Conservation (phyloP, 1,139 yeast species). For the Wickerhamomyces sp. region DNA sequence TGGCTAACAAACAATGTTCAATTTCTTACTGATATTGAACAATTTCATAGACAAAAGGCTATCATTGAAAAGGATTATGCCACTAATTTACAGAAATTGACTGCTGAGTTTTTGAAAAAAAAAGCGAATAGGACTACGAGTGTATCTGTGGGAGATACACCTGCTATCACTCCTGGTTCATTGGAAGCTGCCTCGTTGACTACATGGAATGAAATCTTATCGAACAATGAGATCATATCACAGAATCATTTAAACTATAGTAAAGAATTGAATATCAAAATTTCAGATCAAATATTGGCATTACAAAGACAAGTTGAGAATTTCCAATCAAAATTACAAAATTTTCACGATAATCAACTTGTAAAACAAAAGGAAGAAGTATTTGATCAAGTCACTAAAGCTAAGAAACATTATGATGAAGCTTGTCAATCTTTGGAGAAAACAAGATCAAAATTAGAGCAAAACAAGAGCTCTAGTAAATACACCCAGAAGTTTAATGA, state of each 20-base stretch:
- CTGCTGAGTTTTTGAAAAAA: constrained; percentile 68
- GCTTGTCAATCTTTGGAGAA: constrained; percentile 77
- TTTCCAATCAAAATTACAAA: constrained; percentile 51
- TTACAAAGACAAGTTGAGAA: constrained; percentile 50
- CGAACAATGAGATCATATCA: constrained; percentile 80
- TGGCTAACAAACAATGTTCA: constrained; percentile 74
- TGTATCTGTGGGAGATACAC: constrained; percentile 86
- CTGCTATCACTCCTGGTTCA: constrained; percentile 91
- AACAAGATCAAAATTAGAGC: constrained; percentile 68
- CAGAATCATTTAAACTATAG: constrained; percentile 59
- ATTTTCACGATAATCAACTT: constrained; percentile 52
- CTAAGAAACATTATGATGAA: constrained; percentile 73
- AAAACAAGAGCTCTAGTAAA: constrained; percentile 48
- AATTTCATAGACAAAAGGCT: constrained; percentile 81
- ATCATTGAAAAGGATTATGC: constrained; percentile 80
- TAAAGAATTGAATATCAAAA: constrained; percentile 54
- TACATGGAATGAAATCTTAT: constrained; percentile 87
- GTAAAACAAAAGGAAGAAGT: constrained; percentile 51
- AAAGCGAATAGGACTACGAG: constrained; percentile 65
- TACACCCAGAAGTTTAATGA: constrained; percentile 54
- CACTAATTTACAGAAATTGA: constrained; percentile 55
- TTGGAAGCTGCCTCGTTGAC: constrained; percentile 87
- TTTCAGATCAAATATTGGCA: constrained; percentile 58
- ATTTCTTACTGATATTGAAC: constrained; percentile 76
- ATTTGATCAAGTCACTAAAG: constrained; percentile 63